A percentile compares a stretch with the other conserved stretches of the same genome.
Conservation (phyloP, 148 eudicot genomes). For the Rhododendron mucronatum region DNA sequence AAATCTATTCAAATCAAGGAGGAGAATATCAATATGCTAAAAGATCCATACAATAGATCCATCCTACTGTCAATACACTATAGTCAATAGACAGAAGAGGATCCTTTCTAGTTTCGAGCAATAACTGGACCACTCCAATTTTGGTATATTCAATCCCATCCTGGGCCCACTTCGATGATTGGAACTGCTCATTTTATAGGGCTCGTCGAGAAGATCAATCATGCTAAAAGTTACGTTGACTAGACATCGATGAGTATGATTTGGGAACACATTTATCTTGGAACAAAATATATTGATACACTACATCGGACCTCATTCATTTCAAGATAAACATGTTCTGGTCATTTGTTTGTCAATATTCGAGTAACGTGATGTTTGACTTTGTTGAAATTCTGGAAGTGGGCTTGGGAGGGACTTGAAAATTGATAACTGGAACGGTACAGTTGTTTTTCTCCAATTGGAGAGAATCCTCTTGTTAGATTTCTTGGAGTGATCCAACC, state of each 20-base stretch:
- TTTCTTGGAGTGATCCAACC: too few species aligned
- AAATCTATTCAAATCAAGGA: too few species aligned
- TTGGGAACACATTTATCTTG: background rate
- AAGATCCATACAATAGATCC: background rate
- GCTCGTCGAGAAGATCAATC: background rate
- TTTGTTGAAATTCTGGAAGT: background rate
- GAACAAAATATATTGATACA: background rate
- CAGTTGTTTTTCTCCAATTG: background rate
- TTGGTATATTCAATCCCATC: background rate
- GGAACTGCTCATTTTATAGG: background rate
- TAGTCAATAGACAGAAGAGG: background rate
- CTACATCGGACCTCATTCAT: background rate
- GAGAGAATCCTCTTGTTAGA: background rate
- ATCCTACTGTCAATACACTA: background rate
- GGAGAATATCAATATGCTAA: background rate
- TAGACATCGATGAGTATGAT: too few species aligned
- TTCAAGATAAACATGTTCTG: background rate
- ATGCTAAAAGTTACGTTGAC: background rate
- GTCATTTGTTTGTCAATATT: too few species aligned
- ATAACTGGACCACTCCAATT: background rate
- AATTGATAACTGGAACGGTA: background rate
- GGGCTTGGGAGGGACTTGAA: background rate
- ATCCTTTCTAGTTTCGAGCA: background rate
- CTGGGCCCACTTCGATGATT: background rate
- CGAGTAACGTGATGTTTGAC: background rate